phyloP scores from a whole-genome alignment of 768 basidiomycete species.

The Lentinus tigrinus region DNA sequence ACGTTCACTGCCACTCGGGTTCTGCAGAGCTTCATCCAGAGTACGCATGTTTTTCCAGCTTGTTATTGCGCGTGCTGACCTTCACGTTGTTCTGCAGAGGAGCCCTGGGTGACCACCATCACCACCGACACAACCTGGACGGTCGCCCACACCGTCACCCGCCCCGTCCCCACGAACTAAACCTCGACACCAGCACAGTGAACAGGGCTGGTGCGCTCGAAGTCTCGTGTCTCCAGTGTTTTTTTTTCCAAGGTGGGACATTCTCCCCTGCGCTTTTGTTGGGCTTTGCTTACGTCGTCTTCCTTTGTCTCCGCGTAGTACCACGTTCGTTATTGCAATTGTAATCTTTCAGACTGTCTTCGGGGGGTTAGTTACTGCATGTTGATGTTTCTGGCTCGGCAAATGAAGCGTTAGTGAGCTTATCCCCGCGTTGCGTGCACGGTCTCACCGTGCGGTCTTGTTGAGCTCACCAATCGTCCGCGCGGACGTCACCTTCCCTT shows the following conservation, averaged over 20 bases:
- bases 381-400: too few relatives aligned
- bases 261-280: too few relatives aligned
- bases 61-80: not conserved
- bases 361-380: too few relatives aligned
- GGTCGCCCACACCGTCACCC: slow-evolving; percentile 11
- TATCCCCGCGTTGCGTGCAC: too few relatives aligned
- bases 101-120: slow-evolving; percentile 16
- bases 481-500: too few relatives aligned
- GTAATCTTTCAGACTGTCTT: too few relatives aligned
- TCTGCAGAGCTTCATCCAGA: slow-evolving; percentile 7
- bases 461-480: too few relatives aligned
- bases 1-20: slow-evolving; percentile 9
- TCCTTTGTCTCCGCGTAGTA: too few relatives aligned
- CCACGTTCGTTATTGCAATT: too few relatives aligned
- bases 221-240: not conserved
- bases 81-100: not conserved
- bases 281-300: too few relatives aligned
- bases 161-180: not conserved
- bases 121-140: slow-evolving; percentile 14
- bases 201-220: not conserved
- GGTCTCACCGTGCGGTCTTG: too few relatives aligned
- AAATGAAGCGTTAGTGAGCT: too few relatives aligned
- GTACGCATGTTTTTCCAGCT: not conserved
- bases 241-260: not conserved
- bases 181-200: not conserved